phyloP scores from a whole-genome alignment of 306 rosid species.

The Hylodesmum podocarpum region DNA sequence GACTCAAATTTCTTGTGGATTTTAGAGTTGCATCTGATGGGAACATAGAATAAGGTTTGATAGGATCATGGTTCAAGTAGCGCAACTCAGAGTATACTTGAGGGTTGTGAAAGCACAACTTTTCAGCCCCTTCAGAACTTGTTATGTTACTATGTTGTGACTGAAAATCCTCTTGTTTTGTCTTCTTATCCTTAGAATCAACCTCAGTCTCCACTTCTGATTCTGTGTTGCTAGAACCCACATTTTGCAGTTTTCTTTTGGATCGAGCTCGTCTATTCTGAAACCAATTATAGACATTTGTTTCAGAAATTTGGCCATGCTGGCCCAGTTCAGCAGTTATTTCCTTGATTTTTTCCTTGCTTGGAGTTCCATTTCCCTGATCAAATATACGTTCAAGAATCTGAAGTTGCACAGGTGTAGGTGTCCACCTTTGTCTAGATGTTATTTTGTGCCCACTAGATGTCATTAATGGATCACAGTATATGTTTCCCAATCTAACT shows the following conservation, averaged over 20 bases:
- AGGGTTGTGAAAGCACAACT: constrained; percentile 66
- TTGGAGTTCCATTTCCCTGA: constrained; percentile 92
- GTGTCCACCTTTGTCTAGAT: constrained; percentile 98
- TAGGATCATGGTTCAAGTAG: constrained; percentile 57
- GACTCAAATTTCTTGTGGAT: constrained; percentile 48
- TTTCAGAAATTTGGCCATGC: constrained; percentile 92
- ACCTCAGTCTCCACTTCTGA: constrained; percentile 86
- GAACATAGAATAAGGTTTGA: constrained; percentile 54
- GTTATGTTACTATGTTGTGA: constrained; percentile 51
- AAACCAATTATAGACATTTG: constrained; percentile 96
- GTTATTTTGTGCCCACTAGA: constrained; percentile 83
- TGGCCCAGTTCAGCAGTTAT: constrained; percentile 84
- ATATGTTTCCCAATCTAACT: constrained; percentile 74
- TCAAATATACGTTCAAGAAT: constrained; percentile 89
- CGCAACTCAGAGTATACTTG: constrained; percentile 67
- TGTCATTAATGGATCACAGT: constrained; percentile 81
- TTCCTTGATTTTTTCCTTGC: constrained; percentile 92
- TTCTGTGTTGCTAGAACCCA: constrained; percentile 55
- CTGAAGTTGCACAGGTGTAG: constrained; percentile 84
- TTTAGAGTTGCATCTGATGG: constrained; percentile 52
- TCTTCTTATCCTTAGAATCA: constrained; percentile 87
- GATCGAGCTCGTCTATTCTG: constrained; percentile 97
- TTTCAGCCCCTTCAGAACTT: constrained; percentile 49
- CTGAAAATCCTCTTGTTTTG: constrained; percentile 63
- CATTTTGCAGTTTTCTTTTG: constrained; percentile 77